A percentile compares a stretch with the other conserved stretches of the same genome.
Evolutionary conservation across 805 yeast genomes (phyloP).

Genomic region (Barnettozyma californica): DNA sequence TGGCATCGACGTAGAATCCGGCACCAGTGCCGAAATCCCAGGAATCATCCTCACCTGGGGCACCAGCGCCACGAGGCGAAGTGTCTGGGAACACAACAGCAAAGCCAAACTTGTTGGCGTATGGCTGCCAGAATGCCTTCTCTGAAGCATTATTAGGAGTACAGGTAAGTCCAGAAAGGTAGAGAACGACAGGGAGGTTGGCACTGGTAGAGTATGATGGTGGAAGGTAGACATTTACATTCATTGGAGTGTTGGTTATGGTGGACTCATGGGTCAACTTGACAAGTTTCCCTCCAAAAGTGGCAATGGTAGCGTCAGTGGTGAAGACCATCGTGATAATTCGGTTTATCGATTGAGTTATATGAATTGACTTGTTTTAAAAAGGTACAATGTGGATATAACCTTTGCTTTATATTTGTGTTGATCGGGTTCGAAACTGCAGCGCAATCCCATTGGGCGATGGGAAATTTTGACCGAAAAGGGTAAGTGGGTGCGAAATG

Average conservation of each 20-base stretch:
- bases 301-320: constrained; percentile 28
- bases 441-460: neutral
- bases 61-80: constrained; percentile 81
- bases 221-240: constrained; percentile 80
- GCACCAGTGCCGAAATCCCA: constrained; percentile 96
- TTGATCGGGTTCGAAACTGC: neutral
- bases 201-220: constrained; percentile 32
- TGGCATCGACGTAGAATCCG: constrained; percentile 88
- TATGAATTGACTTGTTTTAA: too few relatives aligned
- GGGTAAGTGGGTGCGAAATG: neutral
- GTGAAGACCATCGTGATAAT: constrained; percentile 16
- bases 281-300: constrained; percentile 69
- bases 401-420: neutral
- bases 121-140: constrained; percentile 82
- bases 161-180: constrained; percentile 87
- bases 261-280: constrained; percentile 73
- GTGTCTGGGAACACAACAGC: constrained; percentile 95
- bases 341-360: too few relatives aligned
- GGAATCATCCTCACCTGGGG: constrained; percentile 74
- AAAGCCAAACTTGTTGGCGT: constrained; percentile 76
- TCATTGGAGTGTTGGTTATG: constrained; percentile 67
- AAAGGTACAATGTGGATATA: too few relatives aligned
- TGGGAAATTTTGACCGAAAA: neutral
- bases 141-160: constrained; percentile 91
- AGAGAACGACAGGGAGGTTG: constrained; percentile 67